Conservation (phyloP, 1,139 yeast species). For the Debaryomycetaceae sp. region DNA sequence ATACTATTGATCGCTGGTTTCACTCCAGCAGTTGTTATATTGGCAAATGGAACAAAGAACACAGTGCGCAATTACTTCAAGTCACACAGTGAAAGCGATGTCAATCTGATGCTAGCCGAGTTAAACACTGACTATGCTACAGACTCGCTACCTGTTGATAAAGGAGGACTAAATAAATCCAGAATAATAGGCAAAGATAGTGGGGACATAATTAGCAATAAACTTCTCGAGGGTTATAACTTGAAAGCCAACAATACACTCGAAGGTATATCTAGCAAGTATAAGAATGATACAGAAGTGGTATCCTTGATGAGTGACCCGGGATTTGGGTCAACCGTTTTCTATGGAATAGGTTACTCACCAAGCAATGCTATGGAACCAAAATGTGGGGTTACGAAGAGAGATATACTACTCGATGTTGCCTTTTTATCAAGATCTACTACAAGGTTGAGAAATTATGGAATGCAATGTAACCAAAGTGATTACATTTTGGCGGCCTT, state of each 20-base stretch:
- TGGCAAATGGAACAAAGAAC: conserved; percentile 19
- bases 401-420: conserved; percentile 54
- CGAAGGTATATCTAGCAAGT: conserved; percentile 25
- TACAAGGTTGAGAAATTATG: conserved; percentile 53
- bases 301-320: conserved; percentile 27
- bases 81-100: conserved; percentile 5
- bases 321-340: conserved; percentile 23
- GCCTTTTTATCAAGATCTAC: conserved; percentile 58
- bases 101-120: conserved; percentile 6
- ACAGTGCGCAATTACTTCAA: conserved; percentile 17
- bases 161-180: not conserved
- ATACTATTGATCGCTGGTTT: conserved; percentile 17
- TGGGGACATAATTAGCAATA: not conserved
- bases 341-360: conserved; percentile 61
- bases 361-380: conserved; percentile 53
- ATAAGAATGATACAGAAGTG: conserved; percentile 26
- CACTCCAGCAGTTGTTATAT: conserved; percentile 18
- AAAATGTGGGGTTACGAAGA: conserved; percentile 44
- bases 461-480: conserved; percentile 62
- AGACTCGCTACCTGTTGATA: not conserved
- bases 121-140: conserved; percentile 2
- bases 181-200: not conserved
- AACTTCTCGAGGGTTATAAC: conserved; percentile 9
- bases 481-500: conserved; percentile 54
- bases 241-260: conserved; percentile 14